Conservation (phyloP, 805 yeast species). For the Saccharomycopsis sp. region DNA sequence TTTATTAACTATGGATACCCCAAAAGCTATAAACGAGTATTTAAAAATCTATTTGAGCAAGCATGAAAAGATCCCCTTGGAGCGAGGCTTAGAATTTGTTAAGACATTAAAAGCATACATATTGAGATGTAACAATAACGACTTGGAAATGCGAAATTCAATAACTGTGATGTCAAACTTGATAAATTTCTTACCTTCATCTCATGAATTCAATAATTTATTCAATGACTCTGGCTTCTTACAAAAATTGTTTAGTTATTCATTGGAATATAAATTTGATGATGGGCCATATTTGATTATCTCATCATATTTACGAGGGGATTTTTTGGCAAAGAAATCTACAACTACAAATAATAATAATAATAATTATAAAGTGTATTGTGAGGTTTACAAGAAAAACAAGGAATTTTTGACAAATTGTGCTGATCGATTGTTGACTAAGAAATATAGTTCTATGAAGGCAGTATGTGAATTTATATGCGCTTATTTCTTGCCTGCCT, state of each 20-base stretch:
- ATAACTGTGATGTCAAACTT: constrained; percentile 2
- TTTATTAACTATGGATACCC: too few species aligned
- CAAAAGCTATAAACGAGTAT: neutral
- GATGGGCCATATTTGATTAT: constrained; percentile 14
- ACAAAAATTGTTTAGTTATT: neutral
- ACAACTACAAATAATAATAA: neutral
- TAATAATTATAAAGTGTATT: neutral
- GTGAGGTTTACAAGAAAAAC: constrained; percentile 5
- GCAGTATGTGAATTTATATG: constrained; percentile 1
- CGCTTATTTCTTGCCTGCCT: neutral
- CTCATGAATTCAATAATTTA: neutral
- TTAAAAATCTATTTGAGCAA: too few species aligned
- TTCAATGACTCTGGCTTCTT: constrained; percentile 1
- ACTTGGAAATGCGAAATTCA: neutral
- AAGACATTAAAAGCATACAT: neutral
- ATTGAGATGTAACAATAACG: neutral
- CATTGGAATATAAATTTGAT: constrained; percentile 4
- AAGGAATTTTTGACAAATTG: constrained; percentile 5
- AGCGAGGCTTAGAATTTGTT: neutral
- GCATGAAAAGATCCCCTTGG: neutral
- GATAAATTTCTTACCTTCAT: neutral
- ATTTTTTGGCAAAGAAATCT: constrained; percentile 3
- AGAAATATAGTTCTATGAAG: neutral
- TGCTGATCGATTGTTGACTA: neutral
- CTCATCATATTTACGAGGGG: constrained; percentile 7